These are phyloP conservation scores for Candida ortonii DNA, from an alignment of 805 yeast genomes.

Conservation along the genomic window DNA sequence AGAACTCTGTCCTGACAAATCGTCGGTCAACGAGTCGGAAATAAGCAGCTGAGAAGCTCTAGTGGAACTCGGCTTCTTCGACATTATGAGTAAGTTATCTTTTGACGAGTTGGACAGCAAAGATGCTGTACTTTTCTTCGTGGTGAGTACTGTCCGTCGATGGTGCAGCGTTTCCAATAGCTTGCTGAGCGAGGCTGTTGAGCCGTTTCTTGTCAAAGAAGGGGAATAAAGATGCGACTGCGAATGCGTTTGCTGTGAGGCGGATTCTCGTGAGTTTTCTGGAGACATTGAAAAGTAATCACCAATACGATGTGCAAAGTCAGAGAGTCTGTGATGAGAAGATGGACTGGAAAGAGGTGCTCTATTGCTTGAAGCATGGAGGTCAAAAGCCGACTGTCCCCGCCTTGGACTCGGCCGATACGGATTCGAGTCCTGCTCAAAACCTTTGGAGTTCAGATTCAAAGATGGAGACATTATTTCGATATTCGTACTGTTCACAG, in stretches of 20 bases:
- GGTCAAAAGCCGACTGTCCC: too few species aligned
- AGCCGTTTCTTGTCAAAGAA: slow-evolving; percentile 21
- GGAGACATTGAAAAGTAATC: slow-evolving; percentile 24
- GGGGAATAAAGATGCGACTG: slow-evolving; percentile 20
- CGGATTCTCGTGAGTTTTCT: slow-evolving; percentile 14
- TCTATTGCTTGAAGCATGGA: too few species aligned
- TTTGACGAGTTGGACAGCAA: slow-evolving; percentile 16
- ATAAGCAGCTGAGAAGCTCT: slow-evolving; percentile 7
- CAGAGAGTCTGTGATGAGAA: slow-evolving; percentile 27
- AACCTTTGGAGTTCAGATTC: too few species aligned
- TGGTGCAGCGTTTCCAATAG: slow-evolving; percentile 18
- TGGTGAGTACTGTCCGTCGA: slow-evolving; percentile 9
- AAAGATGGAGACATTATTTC: too few species aligned
- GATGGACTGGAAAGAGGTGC: slow-evolving; percentile 1
- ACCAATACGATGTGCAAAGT: slow-evolving; percentile 29
- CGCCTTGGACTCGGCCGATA: too few species aligned
- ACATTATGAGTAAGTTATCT: slow-evolving; percentile 14
- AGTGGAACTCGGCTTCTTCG: slow-evolving; percentile 12
- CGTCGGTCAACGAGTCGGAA: slow-evolving; percentile 4
- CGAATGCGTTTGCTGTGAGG: slow-evolving; percentile 8
- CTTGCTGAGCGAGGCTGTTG: slow-evolving; percentile 27
- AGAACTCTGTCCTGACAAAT: slow-evolving; percentile 1
- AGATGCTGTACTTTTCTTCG: slow-evolving; percentile 14
- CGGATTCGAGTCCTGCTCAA: too few species aligned
- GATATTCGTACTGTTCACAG: too few species aligned